Conservation (phyloP, 2,329 filamentous ascomycete species). For the Arthrobotrys sphaeroides region DNA sequence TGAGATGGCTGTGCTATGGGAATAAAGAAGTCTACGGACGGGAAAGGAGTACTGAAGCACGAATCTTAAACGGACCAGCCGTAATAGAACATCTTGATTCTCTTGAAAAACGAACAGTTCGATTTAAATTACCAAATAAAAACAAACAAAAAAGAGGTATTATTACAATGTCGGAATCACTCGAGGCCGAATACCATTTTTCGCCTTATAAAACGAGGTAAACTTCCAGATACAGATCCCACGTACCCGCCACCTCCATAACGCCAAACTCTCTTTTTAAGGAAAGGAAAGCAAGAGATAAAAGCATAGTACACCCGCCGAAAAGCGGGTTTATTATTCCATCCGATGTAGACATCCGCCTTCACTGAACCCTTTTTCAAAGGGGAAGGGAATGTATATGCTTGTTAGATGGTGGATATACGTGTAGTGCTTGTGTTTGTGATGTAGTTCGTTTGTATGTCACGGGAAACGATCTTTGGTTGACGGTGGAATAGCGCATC, state of each 20-base stretch:
- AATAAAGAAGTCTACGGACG: background rate
- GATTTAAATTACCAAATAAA: background rate
- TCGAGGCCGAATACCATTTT: slow-evolving; percentile 53
- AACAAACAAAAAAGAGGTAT: background rate
- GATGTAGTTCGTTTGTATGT: background rate
- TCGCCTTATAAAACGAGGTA: slow-evolving; percentile 47
- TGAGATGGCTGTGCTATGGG: slow-evolving; percentile 69
- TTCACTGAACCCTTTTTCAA: slow-evolving; percentile 23
- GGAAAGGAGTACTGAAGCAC: too few species aligned
- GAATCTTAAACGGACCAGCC: too few species aligned
- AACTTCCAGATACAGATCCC: slow-evolving; percentile 54
- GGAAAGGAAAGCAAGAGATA: slow-evolving; percentile 35
- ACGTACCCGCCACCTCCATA: slow-evolving; percentile 47
- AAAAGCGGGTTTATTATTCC: slow-evolving; percentile 45
- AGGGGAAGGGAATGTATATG: slow-evolving; percentile 33
- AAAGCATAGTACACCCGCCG: slow-evolving; percentile 31
- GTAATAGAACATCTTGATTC: too few species aligned
- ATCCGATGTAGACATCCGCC: slow-evolving; percentile 43
- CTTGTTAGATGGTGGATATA: slow-evolving; percentile 40
- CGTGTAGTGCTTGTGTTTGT: background rate
- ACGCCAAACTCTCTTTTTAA: slow-evolving; percentile 46
- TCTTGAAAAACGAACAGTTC: too few species aligned
- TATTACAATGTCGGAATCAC: slow-evolving; percentile 49
- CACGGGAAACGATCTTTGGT: background rate
- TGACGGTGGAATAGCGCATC: slow-evolving; percentile 6